A percentile compares a stretch with the other conserved stretches of the same genome.
These are phyloP conservation scores for Botrytis medusae DNA, from an alignment of 2,329 filamentous ascomycete genomes.

Conservation along the genomic window DNA sequence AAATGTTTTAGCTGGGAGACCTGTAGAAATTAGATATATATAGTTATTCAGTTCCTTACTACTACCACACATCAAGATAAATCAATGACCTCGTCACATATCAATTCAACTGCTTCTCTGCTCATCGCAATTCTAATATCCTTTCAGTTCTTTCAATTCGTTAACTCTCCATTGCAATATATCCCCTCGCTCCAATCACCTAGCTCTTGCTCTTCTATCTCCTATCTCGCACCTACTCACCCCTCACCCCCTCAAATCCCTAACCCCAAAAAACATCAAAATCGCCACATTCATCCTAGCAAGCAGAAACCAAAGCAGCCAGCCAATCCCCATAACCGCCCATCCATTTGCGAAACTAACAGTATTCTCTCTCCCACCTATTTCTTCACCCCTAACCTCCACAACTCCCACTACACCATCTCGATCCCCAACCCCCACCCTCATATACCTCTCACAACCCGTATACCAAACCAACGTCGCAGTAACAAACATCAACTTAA, in stretches of 20 bases:
- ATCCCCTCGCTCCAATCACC: neutral
- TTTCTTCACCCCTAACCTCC: constrained; percentile 7
- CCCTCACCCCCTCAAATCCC: constrained; percentile 23
- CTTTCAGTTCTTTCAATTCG: neutral
- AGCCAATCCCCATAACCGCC: constrained; percentile 55
- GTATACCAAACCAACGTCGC: constrained; percentile 84
- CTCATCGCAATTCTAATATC: neutral
- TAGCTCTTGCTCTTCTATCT: too few species aligned
- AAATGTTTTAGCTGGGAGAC: too few species aligned
- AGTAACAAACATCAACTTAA: constrained; percentile 77
- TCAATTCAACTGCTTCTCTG: neutral
- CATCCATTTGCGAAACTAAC: constrained; percentile 66
- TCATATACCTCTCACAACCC: constrained; percentile 75
- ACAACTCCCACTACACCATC: neutral
- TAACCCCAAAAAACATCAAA: constrained; percentile 59
- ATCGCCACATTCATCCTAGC: constrained; percentile 73
- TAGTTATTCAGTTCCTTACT: too few species aligned
- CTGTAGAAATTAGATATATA: too few species aligned
- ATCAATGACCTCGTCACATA: neutral
- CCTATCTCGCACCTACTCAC: too few species aligned
- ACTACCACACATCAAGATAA: neutral
- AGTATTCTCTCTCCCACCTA: constrained; percentile 30
- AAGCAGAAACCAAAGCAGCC: constrained; percentile 70
- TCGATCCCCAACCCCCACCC: constrained; percentile 36
- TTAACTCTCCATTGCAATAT: too few species aligned